These are phyloP conservation scores for Datura wrightii DNA, from an alignment of 257 asterid genomes.

Conservation along the genomic window DNA sequence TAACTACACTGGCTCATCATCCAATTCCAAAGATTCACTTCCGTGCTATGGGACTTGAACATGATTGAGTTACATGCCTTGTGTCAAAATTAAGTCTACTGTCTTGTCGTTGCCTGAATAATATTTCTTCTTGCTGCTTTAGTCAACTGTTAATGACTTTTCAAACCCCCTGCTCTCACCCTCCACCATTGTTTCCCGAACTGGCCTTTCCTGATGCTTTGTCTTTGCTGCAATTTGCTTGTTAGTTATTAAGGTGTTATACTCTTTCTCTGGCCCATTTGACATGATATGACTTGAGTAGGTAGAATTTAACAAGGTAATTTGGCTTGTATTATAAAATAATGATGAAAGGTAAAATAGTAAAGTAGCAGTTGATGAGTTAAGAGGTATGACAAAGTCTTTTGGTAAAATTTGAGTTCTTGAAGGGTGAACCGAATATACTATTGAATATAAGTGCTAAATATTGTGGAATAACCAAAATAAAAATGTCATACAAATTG, in stretches of 20 bases:
- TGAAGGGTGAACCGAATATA: not conserved
- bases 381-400: not conserved
- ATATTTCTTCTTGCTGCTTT: not conserved
- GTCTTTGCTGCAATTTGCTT: not conserved
- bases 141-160: constrained; percentile 22
- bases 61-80: not conserved
- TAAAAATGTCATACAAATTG: not conserved
- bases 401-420: not conserved
- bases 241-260: constrained; percentile 1
- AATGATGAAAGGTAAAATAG: not conserved
- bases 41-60: constrained; percentile 1
- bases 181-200: constrained; percentile 3
- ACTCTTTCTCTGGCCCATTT: constrained; percentile 1
- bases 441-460: not conserved
- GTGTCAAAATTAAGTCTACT: not conserved
- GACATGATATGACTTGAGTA: constrained; percentile 7
- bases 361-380: not conserved
- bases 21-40: constrained; percentile 18
- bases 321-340: not conserved
- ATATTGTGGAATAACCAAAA: constrained; percentile 18
- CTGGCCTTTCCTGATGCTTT: not conserved
- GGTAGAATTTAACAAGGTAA: not conserved
- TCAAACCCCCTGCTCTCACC: not conserved
- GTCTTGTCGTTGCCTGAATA: not conserved
- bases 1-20: not conserved